phyloP scores from a whole-genome alignment of 1,284 basidiomycete genomes.

The Melampsora allii-populina region DNA sequence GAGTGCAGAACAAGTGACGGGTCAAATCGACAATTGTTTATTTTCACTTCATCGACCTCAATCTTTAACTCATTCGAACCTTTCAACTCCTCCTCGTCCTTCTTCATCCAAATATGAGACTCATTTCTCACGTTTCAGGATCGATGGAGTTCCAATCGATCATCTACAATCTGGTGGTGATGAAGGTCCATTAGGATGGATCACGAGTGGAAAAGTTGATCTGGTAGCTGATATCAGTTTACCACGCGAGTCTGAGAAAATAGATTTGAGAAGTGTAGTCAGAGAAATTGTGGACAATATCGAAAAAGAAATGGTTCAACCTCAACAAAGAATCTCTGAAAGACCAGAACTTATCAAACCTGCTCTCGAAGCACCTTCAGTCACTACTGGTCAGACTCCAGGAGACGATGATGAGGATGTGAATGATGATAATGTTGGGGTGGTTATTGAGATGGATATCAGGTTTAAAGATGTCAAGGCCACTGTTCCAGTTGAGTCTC shows the following conservation, averaged over 20 bases:
- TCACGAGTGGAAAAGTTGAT: conserved; percentile 92
- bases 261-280: conserved; percentile 73
- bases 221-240: conserved; percentile 98
- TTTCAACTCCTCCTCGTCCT: conserved; percentile 53
- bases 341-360: conserved; percentile 42
- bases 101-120: conserved; percentile 12
- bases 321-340: conserved; percentile 44
- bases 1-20: conserved; percentile 87
- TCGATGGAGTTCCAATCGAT: conserved; percentile 95
- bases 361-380: conserved; percentile 11
- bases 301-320: conserved; percentile 45
- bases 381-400: conserved; percentile 41
- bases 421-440: conserved; percentile 48
- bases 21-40: conserved; percentile 95
- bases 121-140: conserved; percentile 79
- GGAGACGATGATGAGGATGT: conserved; percentile 45
- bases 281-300: conserved; percentile 88
- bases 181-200: conserved; percentile 91
- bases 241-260: conserved; percentile 72
- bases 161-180: conserved; percentile 83
- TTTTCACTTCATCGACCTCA: conserved; percentile 97
- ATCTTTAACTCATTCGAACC: conserved; percentile 68
- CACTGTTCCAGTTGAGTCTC: conserved; percentile 71
- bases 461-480: conserved; percentile 95
- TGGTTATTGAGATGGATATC: conserved; percentile 86